phyloP scores from a whole-genome alignment of 2,329 filamentous ascomycete species.

The Diaporthe citri region DNA sequence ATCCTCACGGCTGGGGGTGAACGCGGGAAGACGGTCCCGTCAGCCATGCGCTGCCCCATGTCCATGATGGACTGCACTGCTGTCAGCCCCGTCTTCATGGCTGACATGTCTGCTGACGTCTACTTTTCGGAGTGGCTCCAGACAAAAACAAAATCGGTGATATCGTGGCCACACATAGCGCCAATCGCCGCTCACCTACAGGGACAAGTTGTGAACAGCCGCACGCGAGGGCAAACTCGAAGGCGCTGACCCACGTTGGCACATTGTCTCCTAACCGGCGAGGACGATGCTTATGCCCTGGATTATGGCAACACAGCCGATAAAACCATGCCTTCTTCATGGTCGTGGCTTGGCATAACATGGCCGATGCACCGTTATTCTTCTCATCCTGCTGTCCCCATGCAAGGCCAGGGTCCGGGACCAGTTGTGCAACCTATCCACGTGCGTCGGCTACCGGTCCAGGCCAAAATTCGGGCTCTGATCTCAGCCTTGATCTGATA shows the following conservation, averaged over 20 bases:
- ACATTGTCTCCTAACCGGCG: not conserved
- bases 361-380: slow-evolving; percentile 1
- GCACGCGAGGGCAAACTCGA: slow-evolving; percentile 2
- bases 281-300: not conserved
- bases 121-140: no score
- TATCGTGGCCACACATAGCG: not conserved
- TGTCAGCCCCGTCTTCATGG: not conserved
- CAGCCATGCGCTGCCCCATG: not conserved
- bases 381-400: not conserved
- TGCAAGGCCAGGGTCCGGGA: not conserved
- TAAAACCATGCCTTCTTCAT: slow-evolving; percentile 5
- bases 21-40: not conserved
- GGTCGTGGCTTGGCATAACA: slow-evolving; percentile 8
- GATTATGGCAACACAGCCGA: not conserved
- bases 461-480: not conserved
- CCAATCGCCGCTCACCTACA: not conserved
- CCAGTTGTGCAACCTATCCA: slow-evolving; percentile 9
- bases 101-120: slow-evolving; percentile 19
- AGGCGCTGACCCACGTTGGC: not conserved
- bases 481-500: not conserved
- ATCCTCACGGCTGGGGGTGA: not conserved
- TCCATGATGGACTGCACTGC: not conserved
- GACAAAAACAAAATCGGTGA: not conserved
- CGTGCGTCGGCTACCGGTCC: not conserved
- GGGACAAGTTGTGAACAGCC: no score